These are phyloP conservation scores for Solanum hybrid DNA, from an alignment of 305 asterid genomes.

Conservation along the genomic window DNA sequence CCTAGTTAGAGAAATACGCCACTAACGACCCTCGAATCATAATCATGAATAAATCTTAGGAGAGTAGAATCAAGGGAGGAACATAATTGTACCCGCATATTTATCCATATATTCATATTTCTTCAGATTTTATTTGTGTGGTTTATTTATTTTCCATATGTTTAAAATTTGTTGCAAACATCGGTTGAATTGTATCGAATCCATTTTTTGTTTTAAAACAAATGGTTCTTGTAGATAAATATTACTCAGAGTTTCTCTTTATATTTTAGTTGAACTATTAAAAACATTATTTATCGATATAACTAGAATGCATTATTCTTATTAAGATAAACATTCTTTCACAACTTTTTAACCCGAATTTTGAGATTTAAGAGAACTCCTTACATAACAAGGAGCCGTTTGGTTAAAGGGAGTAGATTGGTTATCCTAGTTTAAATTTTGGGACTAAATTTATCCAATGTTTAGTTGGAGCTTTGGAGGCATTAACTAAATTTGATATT, in stretches of 20 bases:
- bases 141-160: no score
- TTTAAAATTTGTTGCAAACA: no score
- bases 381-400: not conserved
- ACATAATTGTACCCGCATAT: no score
- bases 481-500: not conserved
- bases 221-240: not conserved
- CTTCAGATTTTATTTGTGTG: no score
- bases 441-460: not conserved
- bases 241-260: not conserved
- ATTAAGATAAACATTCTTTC: not conserved
- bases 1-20: no score
- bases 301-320: not conserved
- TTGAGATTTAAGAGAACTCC: not conserved
- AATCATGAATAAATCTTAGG: no score
- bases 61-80: no score
- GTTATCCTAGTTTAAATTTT: not conserved
- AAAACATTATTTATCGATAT: not conserved
- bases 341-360: not conserved
- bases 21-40: no score
- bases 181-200: not conserved
- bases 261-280: not conserved
- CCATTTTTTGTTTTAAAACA: not conserved
- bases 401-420: not conserved
- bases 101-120: no score
- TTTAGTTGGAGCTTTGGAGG: not conserved